A percentile compares a stretch with the other conserved stretches of the same genome.
phyloP scores from a whole-genome alignment of 1,139 yeast genomes.

The Entelexis paramagnoliae region DNA sequence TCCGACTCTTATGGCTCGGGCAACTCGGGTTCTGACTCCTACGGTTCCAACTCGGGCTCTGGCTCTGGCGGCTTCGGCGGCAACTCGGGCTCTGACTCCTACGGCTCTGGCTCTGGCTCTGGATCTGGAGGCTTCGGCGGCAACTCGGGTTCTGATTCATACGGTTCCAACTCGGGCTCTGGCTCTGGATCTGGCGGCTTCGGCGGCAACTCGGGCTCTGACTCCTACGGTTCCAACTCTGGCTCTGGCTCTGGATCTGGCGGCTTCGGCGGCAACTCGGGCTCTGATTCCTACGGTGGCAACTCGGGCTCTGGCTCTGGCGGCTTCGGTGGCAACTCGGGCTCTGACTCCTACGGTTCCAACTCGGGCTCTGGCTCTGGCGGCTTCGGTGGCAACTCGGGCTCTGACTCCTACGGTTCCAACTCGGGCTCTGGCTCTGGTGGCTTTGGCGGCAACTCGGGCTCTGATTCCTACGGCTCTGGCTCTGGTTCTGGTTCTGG shows the following conservation, averaged over 20 bases:
- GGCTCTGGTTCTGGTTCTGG: constrained; percentile 18
- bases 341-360: constrained; percentile 23
- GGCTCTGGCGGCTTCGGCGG: constrained; percentile 13
- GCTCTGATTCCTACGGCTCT: constrained; percentile 23
- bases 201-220: constrained; percentile 23
- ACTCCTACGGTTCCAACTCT: constrained; percentile 17
- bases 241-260: constrained; percentile 17
- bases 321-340: constrained; percentile 20
- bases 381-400: constrained; percentile 8
- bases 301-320: constrained; percentile 22
- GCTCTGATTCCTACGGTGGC: constrained; percentile 21
- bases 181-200: constrained; percentile 24
- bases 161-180: constrained; percentile 21
- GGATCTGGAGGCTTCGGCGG: constrained; percentile 20
- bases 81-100: constrained; percentile 15
- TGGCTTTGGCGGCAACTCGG: constrained; percentile 19
- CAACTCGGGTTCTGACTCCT: constrained; percentile 20
- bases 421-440: constrained; percentile 23
- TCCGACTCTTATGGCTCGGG: constrained; percentile 18
- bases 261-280: constrained; percentile 18
- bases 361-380: constrained; percentile 16
- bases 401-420: constrained; percentile 15
- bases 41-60: constrained; percentile 21
- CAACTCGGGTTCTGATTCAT: constrained; percentile 20
- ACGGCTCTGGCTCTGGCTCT: constrained; percentile 19